Base-by-base conservation (phyloP, 1,139 yeast species). In the Wickerhamomyces sp. region DNA sequence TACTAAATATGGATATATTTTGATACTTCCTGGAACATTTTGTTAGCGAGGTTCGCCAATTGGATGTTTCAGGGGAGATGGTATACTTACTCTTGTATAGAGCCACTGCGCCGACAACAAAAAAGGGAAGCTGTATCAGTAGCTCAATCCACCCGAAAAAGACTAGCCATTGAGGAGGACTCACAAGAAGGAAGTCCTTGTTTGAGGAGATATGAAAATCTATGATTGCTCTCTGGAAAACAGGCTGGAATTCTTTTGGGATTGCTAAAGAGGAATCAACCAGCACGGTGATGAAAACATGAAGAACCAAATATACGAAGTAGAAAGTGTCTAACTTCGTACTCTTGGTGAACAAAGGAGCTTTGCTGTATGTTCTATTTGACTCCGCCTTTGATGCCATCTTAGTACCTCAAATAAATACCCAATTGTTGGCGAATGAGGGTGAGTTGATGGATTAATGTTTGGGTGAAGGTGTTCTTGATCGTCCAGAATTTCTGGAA, bases 91-190 rank as follows among this genome's bases (percentile, higher is more conserved):
- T 53, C 33, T 51, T 51, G 40, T 42, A 45, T 18, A 57, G 29
- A 30, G 47, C 42, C 34, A 38, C 44, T 2, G 50, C 48, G 1
- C 69, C 84, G 45, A 68, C 60, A 43, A 84, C 60, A 63, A 91
- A 91, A 31, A 85, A 70, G 0, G 98, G 98, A 43, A 85, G 64
- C 65, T 91, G 98, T 57, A 85, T 75, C 4, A 80, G 46, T 43
- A 90, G 55, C 63, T 91, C 98, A 42, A 88, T 61, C 56, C 75
- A 65, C 1, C 90, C 94, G 63, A 84, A 89, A 35, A 76, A 66
- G 51, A 74, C 68, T 47, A 91, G 73, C 96, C 96, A 90, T 2
- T 61, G 53, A 1, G 84, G 81, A 7, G 86, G 79, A 13, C 73
- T 64, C 4, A 64, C 61, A 13, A 88, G 71, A 33, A 91, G 68